Evolutionary conservation across 1,139 yeast species (phyloP), one percentile per base, ranked within the genome.

Genomic region (Martiniozyma asiatica): DNA sequence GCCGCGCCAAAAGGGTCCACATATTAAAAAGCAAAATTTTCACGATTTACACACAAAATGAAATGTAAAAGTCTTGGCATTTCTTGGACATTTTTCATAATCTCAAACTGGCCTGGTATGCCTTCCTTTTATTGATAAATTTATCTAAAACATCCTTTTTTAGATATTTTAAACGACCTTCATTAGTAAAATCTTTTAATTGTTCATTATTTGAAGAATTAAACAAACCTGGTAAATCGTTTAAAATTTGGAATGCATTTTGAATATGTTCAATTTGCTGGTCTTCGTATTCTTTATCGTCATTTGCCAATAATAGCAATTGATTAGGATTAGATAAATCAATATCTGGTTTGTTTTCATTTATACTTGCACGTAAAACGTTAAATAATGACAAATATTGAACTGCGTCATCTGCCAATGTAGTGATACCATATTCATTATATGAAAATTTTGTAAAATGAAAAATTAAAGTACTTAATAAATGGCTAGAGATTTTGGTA

Each of bases 191-290:
- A 1, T 94, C 80, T 40, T 74, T 75, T 37, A 87, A 61, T 44
- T 82, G 68, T 30, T 70, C 74, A 10, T 25, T 17, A 1, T 78
- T 72, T 48, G 77, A 85, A 10, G 82, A 94, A 0, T 94, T 79
- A 50, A 77, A 87, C 40, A 87, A 59, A 46, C 82, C 84, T 22
- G 92, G 87, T 37, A 87, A 71, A 42, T 85, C 94, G 47, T 84
- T 74, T 39, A 87, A 58, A 8, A 84, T 62, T 30, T 71, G 73
- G 56, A 80, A 84, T 33, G 70, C 68, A 24, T 73, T 80, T n/a
- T 76, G 63, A 23, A 85, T 58, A 32, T 69, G 32, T 17, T 35
- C 39, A 15, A 39, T 16, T 14, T 35, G 37, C 8, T 35, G 34
- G 12, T 22, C 25, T 26, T 35, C 40, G 32, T 30, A 35, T 15